A percentile compares a stretch with the other conserved stretches of the same genome.
These are phyloP conservation scores for Gaillardinia entomophila DNA, from an alignment of 805 yeast species.

Conservation along the genomic window DNA sequence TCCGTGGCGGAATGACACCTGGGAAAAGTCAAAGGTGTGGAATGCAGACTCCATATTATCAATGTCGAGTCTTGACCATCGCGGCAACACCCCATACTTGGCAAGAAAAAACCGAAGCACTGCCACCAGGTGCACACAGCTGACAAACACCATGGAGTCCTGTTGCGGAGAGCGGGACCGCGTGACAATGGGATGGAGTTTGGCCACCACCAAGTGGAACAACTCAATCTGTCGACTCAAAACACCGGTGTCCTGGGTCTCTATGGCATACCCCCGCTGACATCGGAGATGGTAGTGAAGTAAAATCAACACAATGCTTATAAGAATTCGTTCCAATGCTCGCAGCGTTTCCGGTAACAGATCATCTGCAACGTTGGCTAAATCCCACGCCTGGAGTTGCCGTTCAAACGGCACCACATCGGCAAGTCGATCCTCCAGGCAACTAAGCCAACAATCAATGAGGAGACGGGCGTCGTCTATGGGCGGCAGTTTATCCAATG, in stretches of 20 bases:
- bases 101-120: conserved; percentile 20
- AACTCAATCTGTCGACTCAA: conserved; percentile 28
- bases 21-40: conserved; percentile 15
- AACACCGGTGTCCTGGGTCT: conserved; percentile 6
- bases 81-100: conserved; percentile 5
- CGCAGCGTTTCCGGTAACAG: conserved; percentile 7
- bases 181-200: too few species aligned
- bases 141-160: conserved; percentile 17
- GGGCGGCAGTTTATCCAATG: conserved; percentile 3
- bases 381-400: conserved; percentile 21
- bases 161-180: too few species aligned
- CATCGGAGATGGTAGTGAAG: conserved; percentile 14
- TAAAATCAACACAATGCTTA: conserved; percentile 25
- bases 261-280: conserved; percentile 7
- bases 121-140: conserved; percentile 24
- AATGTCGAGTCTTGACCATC: conserved; percentile 19
- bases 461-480: conserved; percentile 12
- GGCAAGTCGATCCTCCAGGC: conserved; percentile 20
- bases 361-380: too few species aligned
- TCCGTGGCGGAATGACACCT: conserved; percentile 2
- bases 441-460: conserved; percentile 25
- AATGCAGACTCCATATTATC: conserved; percentile 13
- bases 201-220: conserved; percentile 8
- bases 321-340: conserved; percentile 22
- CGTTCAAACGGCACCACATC: conserved; percentile 9